phyloP scores from a whole-genome alignment of 345 rosid species.

The Kandelia obovata region DNA sequence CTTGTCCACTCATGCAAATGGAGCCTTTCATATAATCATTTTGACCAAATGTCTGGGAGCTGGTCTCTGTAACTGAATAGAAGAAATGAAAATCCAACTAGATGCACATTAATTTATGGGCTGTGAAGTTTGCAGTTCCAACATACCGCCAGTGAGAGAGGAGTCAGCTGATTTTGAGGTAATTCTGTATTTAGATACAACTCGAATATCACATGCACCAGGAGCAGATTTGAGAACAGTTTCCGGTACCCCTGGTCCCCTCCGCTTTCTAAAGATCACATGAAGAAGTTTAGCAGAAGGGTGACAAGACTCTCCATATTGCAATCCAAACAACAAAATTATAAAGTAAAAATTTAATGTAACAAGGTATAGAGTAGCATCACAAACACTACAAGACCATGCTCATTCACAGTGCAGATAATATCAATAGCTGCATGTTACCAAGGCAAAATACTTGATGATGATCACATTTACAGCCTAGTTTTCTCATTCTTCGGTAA shows the following conservation, averaged over 20 bases:
- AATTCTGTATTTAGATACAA: constrained; percentile 45
- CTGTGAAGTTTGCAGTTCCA: constrained; percentile 3
- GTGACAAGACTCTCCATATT: background rate
- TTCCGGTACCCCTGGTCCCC: constrained; percentile 51
- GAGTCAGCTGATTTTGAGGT: constrained; percentile 44
- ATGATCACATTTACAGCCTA: too few species aligned
- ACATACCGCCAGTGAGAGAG: constrained; percentile 33
- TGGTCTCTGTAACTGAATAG: constrained; percentile 21
- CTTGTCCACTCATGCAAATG: constrained; percentile 23
- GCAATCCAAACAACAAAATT: background rate
- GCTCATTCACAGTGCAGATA: too few species aligned
- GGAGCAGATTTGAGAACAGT: constrained; percentile 51
- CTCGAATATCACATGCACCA: constrained; percentile 42
- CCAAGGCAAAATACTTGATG: too few species aligned
- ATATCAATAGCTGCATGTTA: too few species aligned
- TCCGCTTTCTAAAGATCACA: constrained; percentile 41
- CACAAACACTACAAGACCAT: too few species aligned
- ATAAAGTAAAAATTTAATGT: too few species aligned
- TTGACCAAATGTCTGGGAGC: constrained; percentile 12
- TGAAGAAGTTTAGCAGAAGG: constrained; percentile 10
- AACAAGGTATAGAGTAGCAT: too few species aligned
- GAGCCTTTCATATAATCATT: constrained; percentile 26
- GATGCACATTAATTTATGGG: constrained; percentile 7
- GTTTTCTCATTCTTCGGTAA: too few species aligned
- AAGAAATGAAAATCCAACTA: background rate